Base-by-base conservation (phyloP, 345 rosid genomes). In the Populus simonii region DNA sequence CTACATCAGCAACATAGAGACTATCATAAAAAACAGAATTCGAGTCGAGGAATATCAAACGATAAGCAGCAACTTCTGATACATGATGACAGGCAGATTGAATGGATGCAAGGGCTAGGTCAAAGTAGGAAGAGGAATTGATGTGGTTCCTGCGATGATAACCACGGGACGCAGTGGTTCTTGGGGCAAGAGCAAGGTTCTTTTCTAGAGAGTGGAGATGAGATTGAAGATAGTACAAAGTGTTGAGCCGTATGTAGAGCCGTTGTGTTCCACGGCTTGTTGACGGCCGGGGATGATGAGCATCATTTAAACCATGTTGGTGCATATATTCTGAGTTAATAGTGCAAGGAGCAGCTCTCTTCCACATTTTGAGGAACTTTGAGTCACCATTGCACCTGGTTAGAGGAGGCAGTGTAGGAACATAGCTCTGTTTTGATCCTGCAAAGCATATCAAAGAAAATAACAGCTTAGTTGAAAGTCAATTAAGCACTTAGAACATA, bases 241-340 rank as follows among this genome's bases (percentile, higher is more conserved):
- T 92, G 83, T 93, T 95, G 70, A 95, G 93, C 70, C 94, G 93
- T 70, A 95, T 89, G 67, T 93, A 93, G 10, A 92, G 90, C 59
- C 98, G 94, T 65, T 93, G 98, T 1, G 99, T 95, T 18, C 99
- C 94, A 0, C 98, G 97, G 83, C 98, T 92, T 1, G 97, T 93
- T 16, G 97, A 91, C 10, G 93, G 97, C 8, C 96, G 90, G 22
- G 97, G 90, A 85, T 87, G 89, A 75, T 92, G 93, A 4, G 85
- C 91, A 12, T 89, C 91, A 1, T 16, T 63, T 0, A 70, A 2
- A 4, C 80, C 83, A 2, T 7, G 57, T 27, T 68, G 85, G 15
- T 70, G 84, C 36, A 82, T 66, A 0, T 86, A 90, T 67, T 89
- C 83, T 4, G 67, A 7, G 15, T 61, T 70, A 22, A 83, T 78